Conservation (phyloP, 2,329 filamentous ascomycete species). For the Lachnellula hyalina region DNA sequence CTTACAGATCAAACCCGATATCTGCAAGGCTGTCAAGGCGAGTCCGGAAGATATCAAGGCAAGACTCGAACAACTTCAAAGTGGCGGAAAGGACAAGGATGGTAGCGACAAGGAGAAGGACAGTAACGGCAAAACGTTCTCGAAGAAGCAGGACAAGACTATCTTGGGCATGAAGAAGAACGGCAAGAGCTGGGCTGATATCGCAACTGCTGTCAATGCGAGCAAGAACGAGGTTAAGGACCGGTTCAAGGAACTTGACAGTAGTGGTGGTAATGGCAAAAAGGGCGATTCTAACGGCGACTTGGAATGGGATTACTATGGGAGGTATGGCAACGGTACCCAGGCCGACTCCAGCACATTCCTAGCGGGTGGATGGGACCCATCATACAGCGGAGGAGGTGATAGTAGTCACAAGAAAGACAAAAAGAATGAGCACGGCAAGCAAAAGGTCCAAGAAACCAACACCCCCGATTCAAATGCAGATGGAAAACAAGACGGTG, state of each 20-base stretch:
- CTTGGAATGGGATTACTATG: background rate
- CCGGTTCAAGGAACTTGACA: conserved; percentile 15
- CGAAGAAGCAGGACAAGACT: background rate
- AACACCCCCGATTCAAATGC: background rate
- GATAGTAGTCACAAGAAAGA: background rate
- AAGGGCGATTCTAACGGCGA: background rate
- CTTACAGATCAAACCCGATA: background rate
- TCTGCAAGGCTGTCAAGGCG: background rate
- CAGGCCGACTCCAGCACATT: background rate
- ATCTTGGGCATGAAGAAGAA: background rate
- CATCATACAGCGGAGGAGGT: background rate
- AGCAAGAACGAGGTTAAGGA: conserved; percentile 13
- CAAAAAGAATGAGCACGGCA: background rate
- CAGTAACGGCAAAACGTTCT: background rate
- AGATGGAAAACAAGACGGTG: background rate
- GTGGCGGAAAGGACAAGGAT: background rate
- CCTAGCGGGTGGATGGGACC: no score
- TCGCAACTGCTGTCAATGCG: conserved; percentile 3
- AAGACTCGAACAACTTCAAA: background rate
- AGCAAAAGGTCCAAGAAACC: background rate
- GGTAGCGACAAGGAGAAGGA: background rate
- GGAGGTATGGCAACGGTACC: background rate
- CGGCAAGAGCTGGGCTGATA: conserved; percentile 4
- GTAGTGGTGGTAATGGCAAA: background rate
- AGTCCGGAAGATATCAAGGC: background rate